Evolutionary conservation across 1,139 yeast species (phyloP).

Genomic region (Zygoascus hellenicus): DNA sequence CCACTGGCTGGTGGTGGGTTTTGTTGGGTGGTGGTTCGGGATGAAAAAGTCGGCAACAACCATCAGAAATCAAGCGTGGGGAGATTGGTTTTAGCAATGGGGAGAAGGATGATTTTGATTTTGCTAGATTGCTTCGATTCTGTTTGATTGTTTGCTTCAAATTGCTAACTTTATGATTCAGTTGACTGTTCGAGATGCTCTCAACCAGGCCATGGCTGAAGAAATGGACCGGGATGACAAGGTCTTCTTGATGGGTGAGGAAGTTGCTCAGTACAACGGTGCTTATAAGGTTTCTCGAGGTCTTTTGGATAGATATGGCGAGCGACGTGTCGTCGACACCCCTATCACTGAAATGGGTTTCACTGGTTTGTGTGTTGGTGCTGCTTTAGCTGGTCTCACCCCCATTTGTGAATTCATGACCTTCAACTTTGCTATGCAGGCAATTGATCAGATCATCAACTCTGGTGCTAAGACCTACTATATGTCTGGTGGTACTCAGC

Average conservation of each 20-base stretch:
- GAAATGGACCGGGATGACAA: constrained; percentile 94
- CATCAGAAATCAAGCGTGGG: no score
- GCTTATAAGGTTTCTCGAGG: constrained; percentile 98
- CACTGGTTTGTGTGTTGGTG: constrained; percentile 96
- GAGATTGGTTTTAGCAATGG: no score
- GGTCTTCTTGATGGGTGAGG: constrained; percentile 97
- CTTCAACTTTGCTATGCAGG: constrained; percentile 98
- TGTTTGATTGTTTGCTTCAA: no score
- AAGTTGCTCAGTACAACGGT: constrained; percentile 98
- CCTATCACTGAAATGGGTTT: constrained; percentile 99
- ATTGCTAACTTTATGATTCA: constrained; percentile 8
- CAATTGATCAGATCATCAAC: constrained; percentile 96
- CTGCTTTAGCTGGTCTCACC: constrained; percentile 93
- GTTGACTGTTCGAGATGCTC: constrained; percentile 94
- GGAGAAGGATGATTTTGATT: no score
- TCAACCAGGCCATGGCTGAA: constrained; percentile 92
- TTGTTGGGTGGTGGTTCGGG: constrained; percentile 6
- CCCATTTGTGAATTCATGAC: constrained; percentile 99
- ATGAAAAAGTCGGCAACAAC: no score
- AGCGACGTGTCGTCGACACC: constrained; percentile 92
- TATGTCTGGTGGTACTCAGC: constrained; percentile 99
- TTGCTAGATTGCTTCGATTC: no score
- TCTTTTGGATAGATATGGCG: constrained; percentile 92
- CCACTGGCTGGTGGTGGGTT: background rate
- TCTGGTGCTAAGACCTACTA: constrained; percentile 98